Base-by-base conservation (phyloP, 768 basidiomycete species). In the Suillus luteus region DNA sequence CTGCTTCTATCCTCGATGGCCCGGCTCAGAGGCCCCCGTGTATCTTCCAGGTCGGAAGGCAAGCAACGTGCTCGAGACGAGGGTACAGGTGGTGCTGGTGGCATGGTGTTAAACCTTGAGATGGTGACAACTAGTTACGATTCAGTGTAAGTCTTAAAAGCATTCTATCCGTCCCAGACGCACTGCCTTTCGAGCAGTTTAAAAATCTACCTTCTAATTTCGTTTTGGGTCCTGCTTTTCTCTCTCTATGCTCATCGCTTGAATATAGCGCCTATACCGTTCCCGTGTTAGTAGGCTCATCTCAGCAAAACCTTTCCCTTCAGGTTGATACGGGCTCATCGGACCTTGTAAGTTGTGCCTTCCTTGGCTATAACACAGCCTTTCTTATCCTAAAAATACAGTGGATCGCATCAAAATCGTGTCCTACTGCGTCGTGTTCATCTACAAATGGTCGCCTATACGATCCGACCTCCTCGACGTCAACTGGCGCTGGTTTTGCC, bases 241-340 rank as follows among this genome's bases (percentile, higher is more conserved):
- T 15, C 61, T 19, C 37, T 12, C 27, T 49, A 64, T 46, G 65
- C 62, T 49, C 57, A 2, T 12, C 40, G 35, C 11, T 48, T 61
- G 49, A n/a, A 55, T 60, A 2, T 68, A 92, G 91, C 33, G 80
- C 84, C 5, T 92, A 93, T 71, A 86, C 86, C 2, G 73, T 91
- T n/a, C 79, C 85, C 4, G 77, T 89, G 5, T 74, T 70, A 22
- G 77, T 91, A 27, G 90, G 91, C 12, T 60, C 73, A 8, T 74
- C 71, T 10, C 70, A 70, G 38, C 82, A 89, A 62, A 81, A 80
- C 27, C 75, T 89, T 27, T 86, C 83, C 7, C 75, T 93, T 2
- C 91, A 92, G 70, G 82, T 93, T 43, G 92, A 94, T 68, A 91
- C 89, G 0, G 92, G 92, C 35, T 93, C 92, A 0, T 90, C 90